Evolutionary conservation across 2,329 filamentous ascomycete species (phyloP).

Genomic region (Penicillium sp.): DNA sequence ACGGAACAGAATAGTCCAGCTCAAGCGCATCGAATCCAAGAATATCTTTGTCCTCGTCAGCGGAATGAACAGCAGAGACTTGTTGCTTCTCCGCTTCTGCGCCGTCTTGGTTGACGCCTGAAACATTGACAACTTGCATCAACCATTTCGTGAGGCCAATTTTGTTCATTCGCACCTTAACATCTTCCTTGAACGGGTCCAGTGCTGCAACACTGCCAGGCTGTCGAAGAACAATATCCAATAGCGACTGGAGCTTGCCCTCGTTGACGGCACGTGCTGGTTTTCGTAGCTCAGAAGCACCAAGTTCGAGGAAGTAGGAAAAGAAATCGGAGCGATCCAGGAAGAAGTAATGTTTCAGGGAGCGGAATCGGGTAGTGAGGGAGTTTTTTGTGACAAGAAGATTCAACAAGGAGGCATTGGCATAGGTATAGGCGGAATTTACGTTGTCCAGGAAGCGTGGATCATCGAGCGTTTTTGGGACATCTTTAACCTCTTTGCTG

Average conservation of each 20-base stretch:
- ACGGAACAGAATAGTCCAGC: conserved; percentile 90
- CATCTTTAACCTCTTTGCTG: conserved; percentile 80
- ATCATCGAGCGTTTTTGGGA: conserved; percentile 92
- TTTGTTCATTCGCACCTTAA: conserved; percentile 97
- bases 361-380: conserved; percentile 79
- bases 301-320: conserved; percentile 92
- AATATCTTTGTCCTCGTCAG: conserved; percentile 78
- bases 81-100: conserved; percentile 69
- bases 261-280: conserved; percentile 86
- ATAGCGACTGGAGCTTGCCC: conserved; percentile 86
- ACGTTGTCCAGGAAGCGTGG: conserved; percentile 91
- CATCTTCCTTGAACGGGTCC: conserved; percentile 97
- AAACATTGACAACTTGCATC: conserved; percentile 95
- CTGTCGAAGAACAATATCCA: conserved; percentile 96
- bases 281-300: conserved; percentile 85
- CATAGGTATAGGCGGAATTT: conserved; percentile 89
- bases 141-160: conserved; percentile 88
- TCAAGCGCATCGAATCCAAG: conserved; percentile 89
- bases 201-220: conserved; percentile 90
- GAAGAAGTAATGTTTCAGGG: conserved; percentile 98
- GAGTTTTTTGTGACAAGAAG: conserved; percentile 90
- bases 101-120: conserved; percentile 83
- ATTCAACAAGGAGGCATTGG: conserved; percentile 88
- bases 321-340: conserved; percentile 97
- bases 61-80: conserved; percentile 61